Conservation (phyloP, 495 filamentous ascomycete genomes). For the Aspergillus asperescens region DNA sequence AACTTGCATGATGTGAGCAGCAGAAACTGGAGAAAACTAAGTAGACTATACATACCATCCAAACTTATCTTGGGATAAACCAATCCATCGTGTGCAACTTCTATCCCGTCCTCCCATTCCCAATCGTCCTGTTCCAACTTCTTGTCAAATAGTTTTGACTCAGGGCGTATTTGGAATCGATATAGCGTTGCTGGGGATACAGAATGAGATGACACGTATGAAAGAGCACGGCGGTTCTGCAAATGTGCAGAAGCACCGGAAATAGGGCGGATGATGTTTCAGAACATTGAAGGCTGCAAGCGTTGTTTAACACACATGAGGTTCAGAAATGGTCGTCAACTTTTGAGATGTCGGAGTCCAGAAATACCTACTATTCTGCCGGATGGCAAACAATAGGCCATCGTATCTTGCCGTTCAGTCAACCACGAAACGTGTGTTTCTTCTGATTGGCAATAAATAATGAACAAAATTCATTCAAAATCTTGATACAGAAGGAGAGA, state of each 20-base stretch:
- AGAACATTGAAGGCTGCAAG: not conserved
- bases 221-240: not conserved
- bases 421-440: no score
- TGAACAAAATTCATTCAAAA: no score
- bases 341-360: not conserved
- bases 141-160: not conserved
- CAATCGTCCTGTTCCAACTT: not conserved
- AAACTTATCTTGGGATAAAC: conserved; percentile 1
- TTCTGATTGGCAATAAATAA: no score
- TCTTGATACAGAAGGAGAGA: no score
- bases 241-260: not conserved
- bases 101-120: conserved; percentile 1
- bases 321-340: not conserved
- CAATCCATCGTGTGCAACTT: not conserved
- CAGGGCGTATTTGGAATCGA: not conserved
- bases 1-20: not conserved
- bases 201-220: not conserved
- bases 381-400: no score
- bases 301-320: not conserved
- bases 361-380: no score
- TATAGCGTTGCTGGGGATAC: not conserved
- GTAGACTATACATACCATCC: not conserved
- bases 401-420: no score
- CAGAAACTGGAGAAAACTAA: not conserved
- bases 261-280: not conserved